Conservation (phyloP, 352 stramenopile species). For the Pythium phragmitis region DNA sequence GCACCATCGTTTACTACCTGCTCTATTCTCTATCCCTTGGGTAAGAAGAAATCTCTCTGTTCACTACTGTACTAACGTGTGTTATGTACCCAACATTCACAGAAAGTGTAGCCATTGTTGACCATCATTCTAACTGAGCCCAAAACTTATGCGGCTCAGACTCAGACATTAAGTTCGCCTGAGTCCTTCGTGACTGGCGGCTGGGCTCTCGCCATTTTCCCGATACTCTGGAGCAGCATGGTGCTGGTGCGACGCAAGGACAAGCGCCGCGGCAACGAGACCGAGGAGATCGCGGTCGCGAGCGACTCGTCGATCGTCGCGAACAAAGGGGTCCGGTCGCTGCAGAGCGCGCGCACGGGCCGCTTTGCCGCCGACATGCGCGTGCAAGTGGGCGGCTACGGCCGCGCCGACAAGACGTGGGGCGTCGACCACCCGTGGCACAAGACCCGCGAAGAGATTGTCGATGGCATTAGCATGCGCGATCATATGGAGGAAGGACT, state of each 20-base stretch:
- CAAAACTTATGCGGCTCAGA: neutral
- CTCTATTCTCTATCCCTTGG: too few species aligned
- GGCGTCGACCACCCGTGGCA: conserved; percentile 81
- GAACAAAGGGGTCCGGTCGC: conserved; percentile 65
- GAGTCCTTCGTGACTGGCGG: conserved; percentile 6
- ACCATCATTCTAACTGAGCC: neutral
- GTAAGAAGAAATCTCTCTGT: too few species aligned
- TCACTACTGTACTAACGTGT: too few species aligned
- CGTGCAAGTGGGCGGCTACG: conserved; percentile 66
- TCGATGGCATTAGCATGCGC: conserved; percentile 43
- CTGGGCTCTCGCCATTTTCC: neutral
- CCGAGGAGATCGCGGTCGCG: conserved; percentile 55
- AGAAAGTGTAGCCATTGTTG: neutral
- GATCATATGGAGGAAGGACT: conserved; percentile 69
- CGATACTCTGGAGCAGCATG: conserved; percentile 32
- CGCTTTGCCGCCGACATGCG: conserved; percentile 83
- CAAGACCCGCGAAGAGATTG: conserved; percentile 52
- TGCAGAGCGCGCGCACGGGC: conserved; percentile 48
- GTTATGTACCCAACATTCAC: too few species aligned
- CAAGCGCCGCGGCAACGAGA: conserved; percentile 66
- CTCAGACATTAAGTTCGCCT: neutral
- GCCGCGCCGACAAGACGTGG: conserved; percentile 75
- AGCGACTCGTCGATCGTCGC: conserved; percentile 64
- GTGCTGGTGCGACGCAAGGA: conserved; percentile 70
- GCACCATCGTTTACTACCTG: too few species aligned